Evolutionary conservation across 306 rosid genomes (phyloP).

Genomic region (Trifolium subterraneum): DNA sequence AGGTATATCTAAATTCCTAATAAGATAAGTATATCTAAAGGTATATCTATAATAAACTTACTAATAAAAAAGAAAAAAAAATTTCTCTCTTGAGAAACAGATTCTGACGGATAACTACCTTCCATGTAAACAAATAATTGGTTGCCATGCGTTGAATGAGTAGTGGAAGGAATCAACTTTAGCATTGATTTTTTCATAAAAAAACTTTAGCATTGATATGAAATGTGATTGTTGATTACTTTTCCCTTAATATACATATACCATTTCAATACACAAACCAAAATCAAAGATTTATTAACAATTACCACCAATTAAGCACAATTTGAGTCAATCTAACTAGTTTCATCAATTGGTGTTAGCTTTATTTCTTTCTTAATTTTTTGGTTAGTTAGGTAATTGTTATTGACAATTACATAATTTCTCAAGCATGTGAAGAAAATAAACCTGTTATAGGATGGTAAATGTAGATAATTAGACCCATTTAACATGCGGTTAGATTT

Average conservation of each 20-base stretch:
- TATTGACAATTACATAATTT: conserved; percentile 1
- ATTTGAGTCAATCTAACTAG: background rate
- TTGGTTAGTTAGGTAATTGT: conserved; percentile 3
- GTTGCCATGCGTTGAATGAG: conserved; percentile 35
- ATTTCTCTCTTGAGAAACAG: background rate
- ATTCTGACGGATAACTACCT: conserved; percentile 40
- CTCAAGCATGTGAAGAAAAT: background rate
- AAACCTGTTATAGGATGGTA: too few species aligned
- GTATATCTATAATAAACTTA: background rate
- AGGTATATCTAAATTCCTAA: background rate
- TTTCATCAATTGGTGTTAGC: background rate
- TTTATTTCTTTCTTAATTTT: background rate
- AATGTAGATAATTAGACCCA: too few species aligned
- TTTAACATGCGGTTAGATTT: too few species aligned
- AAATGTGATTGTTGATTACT: conserved; percentile 23
- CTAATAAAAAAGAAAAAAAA: background rate
- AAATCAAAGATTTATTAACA: conserved; percentile 21
- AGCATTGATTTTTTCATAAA: background rate
- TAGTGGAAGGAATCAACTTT: conserved; percentile 37
- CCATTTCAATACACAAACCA: conserved; percentile 30
- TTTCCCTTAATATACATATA: conserved; percentile 20
- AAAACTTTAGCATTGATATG: background rate
- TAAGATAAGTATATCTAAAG: background rate
- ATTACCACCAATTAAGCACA: conserved; percentile 19
- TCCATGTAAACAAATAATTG: conserved; percentile 39